A percentile compares a stretch with the other conserved stretches of the same genome.
Conservation (phyloP, 805 yeast genomes). For the Candida suzukii region DNA sequence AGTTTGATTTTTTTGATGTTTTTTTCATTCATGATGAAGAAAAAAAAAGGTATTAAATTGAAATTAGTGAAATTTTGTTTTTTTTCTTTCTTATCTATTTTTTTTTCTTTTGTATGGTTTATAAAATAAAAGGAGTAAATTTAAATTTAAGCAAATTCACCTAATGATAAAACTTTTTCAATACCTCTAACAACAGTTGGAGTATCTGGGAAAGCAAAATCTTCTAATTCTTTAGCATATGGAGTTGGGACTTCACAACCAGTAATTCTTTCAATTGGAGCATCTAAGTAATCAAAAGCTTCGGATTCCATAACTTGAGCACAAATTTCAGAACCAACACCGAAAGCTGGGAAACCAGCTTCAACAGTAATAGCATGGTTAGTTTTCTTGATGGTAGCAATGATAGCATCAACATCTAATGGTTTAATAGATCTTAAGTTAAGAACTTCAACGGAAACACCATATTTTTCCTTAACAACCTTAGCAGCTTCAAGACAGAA, state of each 20-base stretch:
- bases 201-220: slow-evolving; percentile 97
- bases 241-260: slow-evolving; percentile 99
- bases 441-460: slow-evolving; percentile 86
- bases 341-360: slow-evolving; percentile 96
- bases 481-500: slow-evolving; percentile 89
- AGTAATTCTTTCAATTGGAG: slow-evolving; percentile 97
- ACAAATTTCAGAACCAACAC: slow-evolving; percentile 97
- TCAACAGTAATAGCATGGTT: slow-evolving; percentile 94
- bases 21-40: no score
- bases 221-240: slow-evolving; percentile 92
- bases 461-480: slow-evolving; percentile 71
- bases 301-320: slow-evolving; percentile 98
- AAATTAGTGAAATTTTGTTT: neutral
- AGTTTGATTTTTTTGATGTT: no score
- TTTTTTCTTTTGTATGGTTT: no score
- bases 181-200: slow-evolving; percentile 83
- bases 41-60: neutral
- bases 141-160: slow-evolving; percentile 16
- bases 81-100: neutral
- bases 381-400: slow-evolving; percentile 90
- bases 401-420: slow-evolving; percentile 79
- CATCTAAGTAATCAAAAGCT: slow-evolving; percentile 96
- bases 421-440: slow-evolving; percentile 98
- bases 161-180: slow-evolving; percentile 68
- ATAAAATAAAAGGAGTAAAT: no score